Evolutionary conservation across 345 rosid genomes (phyloP), one percentile per base, ranked within the genome.

Genomic region (Salix brachista): DNA sequence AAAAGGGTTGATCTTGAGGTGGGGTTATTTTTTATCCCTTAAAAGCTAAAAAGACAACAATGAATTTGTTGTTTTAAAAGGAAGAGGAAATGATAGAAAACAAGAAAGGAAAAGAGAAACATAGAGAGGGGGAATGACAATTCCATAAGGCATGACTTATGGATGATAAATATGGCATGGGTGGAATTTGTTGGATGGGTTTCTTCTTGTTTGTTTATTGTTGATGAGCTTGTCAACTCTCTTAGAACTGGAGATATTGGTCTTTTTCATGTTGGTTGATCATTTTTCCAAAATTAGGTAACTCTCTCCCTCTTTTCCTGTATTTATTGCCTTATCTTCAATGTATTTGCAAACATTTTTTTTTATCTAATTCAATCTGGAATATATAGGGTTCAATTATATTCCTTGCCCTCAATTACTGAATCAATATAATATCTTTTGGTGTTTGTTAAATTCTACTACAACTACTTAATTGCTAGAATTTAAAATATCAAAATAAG

Each of bases 161-260:
- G 89, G 94, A 69, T 90, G 86, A 87, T 88, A 65, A 88, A 73
- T 81, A 72, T 89, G 88, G 96, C 91, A 26, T 89, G 91, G 96
- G 11, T 86, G 26, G 89, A 90, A 41, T 84, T 96, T 2, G 77
- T 74, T 8, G 92, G 97, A n/a, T 93, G 94, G 91, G 84, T 92
- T 34, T 89, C 88, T 79, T 90, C 98, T 26, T 92, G 97, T 77
- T 81, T 96, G 76, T 77, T 90, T 36, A 90, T 96, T 37, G 98
- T 98, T 75, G 97, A 93, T 78, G 99, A 93, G 75, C 70, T 96
- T 72, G 97, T 98, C 70, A 48, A 71, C 80, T 90, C 93, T 76
- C 70, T 93, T 17, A 81, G 99, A 82, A 86, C 87, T 70, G 97
- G 96, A 36, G 98, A 93, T 84, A 91, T 96, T 78, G 91, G 96